Evolutionary conservation across 164 flowering plant species (phyloP), one percentile per base, ranked within the genome.

Genomic region (Vitis riparia): DNA sequence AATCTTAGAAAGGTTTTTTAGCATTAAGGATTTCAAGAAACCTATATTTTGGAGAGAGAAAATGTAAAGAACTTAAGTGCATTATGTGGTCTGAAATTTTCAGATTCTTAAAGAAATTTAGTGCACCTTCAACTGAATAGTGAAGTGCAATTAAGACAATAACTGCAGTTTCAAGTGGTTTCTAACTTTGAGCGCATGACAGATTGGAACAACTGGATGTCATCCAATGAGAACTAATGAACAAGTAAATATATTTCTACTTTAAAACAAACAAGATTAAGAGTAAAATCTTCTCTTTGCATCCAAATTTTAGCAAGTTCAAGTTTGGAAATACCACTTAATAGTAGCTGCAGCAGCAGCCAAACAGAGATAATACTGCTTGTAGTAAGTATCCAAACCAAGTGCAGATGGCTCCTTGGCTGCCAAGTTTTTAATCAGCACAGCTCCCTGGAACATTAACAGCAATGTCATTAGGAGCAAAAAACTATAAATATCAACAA

Each of bases 281-380:
- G 37, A 51, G 17, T 73, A 48, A 49, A 50, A 48, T 29, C 8
- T 11, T 66, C 52, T 52, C 30, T 65, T 47, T 56, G 15, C 53
- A 9, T 51, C 67, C 47, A 55, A 59, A 5, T 16, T 14, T 3
- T 58, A 14, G 62, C 76, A 71, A 60, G 58, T 51, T 32, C 12
- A 73, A 67, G 55, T 48, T 71, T 59, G 29, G 19, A 67, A 32
- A 62, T 90, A 93, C 99, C 98, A 96, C 74, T 89, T 96, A 66
- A 93, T 82, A 17, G 87, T 85, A 66, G 99, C 97, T 49, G 98
- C 87, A 57, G 92, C 94, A 59, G 99, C 97, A 80, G 97, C 99
- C 79, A 96, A 79, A 79, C 97, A 93, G 65, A 96, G 97, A 80
- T 96, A 96, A 76, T 96, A 93, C 71, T 96, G 99, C 87, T 96